A percentile compares a stretch with the other conserved stretches of the same genome.
Evolutionary conservation across 2,329 filamentous ascomycete species (phyloP).

Genomic region (Dothideomycetes sp.): DNA sequence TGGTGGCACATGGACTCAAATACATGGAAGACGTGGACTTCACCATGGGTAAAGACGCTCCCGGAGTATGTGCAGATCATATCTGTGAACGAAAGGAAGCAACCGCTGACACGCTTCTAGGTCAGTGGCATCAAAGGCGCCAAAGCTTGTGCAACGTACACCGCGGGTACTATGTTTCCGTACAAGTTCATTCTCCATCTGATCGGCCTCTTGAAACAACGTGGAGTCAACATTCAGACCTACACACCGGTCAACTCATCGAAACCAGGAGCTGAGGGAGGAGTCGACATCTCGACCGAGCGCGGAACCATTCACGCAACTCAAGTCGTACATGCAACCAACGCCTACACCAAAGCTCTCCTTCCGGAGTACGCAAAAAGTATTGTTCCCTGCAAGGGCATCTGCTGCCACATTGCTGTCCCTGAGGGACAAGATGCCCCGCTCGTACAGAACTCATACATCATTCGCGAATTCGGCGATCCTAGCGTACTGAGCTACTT

Average conservation of each 20-base stretch:
- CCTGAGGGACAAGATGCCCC: constrained; percentile 11
- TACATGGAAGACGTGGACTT: constrained; percentile 19
- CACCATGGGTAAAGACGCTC: constrained; percentile 9
- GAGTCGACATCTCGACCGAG: constrained; percentile 11
- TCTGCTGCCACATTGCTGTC: constrained; percentile 15
- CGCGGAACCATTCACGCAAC: constrained; percentile 14
- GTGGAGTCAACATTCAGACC: constrained; percentile 61
- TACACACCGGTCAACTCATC: constrained; percentile 47
- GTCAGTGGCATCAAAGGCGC: constrained; percentile 24
- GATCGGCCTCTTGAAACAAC: constrained; percentile 43
- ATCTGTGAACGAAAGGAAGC: not conserved
- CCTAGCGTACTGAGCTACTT: constrained; percentile 24
- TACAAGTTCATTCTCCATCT: constrained; percentile 68
- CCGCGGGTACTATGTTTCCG: constrained; percentile 60
- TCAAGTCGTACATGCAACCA: constrained; percentile 24
- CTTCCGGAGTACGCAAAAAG: constrained; percentile 20
- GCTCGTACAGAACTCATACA: constrained; percentile 19
- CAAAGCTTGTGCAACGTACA: constrained; percentile 23
- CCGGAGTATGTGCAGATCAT: constrained; percentile 4
- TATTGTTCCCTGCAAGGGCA: constrained; percentile 23
- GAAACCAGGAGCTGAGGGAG: constrained; percentile 2
- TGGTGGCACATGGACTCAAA: constrained; percentile 17
- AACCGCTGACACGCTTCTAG: not conserved
- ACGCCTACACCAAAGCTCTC: constrained; percentile 23
- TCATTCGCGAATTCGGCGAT: constrained; percentile 13